Evolutionary conservation across 495 filamentous ascomycete species (phyloP), one percentile per base, ranked within the genome.

Genomic region (Glarea lozoyensis): DNA sequence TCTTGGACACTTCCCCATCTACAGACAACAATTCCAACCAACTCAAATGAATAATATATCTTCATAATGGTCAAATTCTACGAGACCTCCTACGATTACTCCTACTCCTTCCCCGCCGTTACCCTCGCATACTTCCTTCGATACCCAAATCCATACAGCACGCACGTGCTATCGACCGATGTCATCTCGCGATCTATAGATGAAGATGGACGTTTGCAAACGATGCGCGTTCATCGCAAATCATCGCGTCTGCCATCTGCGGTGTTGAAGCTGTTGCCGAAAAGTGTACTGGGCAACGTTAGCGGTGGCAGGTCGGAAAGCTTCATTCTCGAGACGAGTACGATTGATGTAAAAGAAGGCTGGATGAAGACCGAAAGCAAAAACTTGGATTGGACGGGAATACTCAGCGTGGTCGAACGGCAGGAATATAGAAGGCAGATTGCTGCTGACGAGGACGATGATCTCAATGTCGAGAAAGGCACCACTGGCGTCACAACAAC

Each of bases 41-140:
- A 11, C 22, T 10, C 44, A 48, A 44, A 55, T 51, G 52, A 22
- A 44, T 43, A 11, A 23, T 22, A 29, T 6, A 7, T 17, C 27
- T 27, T 20, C 39, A 55, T 30, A 51, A 88, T 77, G 70, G 86
- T 90, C 60, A 88, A 88, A 64, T 86, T 88, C 67, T 88, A 92
- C 70, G 85, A 89, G 58, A 86, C 79, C 60, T 75, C 74, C 60
- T 92, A 85, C 63, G 81, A 76, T 63, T 97, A 97, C 69, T 79
- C 86, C 62, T 94, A 95, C 63, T 80, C 85, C 53, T 93, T 92
- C 63, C 81, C 88, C 46, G 69, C 70, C 52, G 92, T 99, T 30
- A 89, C 88, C 7, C 82, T 99, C 49, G 92, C 92, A 65, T 99
- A 95, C 75, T 97, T 96, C 72, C 86, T 99, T 39, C 89, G 92